phyloP scores from a whole-genome alignment of 2,329 filamentous ascomycete genomes.

The Dactylellina cionopaga region DNA sequence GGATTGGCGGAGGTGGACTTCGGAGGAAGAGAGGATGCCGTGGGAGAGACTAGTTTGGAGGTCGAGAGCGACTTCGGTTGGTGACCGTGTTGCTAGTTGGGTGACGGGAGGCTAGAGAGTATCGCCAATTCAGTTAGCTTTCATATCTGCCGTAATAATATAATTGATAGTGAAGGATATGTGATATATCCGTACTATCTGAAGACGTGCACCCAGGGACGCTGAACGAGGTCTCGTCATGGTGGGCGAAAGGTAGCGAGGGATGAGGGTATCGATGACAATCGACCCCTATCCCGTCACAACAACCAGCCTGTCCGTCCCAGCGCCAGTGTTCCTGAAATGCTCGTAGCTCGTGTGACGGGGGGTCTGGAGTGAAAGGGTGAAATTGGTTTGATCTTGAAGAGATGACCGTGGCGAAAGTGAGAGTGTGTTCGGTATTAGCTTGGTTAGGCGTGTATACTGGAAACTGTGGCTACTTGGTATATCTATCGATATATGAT shows the following conservation, averaged over 20 bases:
- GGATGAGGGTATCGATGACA: constrained; percentile 48
- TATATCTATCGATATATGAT: too few species aligned
- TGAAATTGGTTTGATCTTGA: not conserved
- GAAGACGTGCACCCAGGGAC: constrained; percentile 24
- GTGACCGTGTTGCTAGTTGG: constrained; percentile 35
- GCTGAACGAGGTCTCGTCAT: constrained; percentile 42
- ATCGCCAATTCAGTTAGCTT: not conserved
- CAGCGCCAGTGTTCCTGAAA: not conserved
- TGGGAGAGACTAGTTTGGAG: constrained; percentile 74
- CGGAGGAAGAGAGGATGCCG: constrained; percentile 77
- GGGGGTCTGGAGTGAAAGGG: not conserved
- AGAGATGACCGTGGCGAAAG: not conserved
- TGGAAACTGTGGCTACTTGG: not conserved
- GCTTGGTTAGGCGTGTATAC: not conserved
- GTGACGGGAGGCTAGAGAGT: constrained; percentile 32
- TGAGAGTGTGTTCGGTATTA: not conserved
- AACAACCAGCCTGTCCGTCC: constrained; percentile 21
- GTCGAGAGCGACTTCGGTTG: constrained; percentile 45
- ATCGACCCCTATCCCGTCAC: constrained; percentile 51
- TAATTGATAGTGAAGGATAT: not conserved
- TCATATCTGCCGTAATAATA: not conserved
- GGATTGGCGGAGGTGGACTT: constrained; percentile 81
- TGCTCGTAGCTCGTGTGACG: not conserved
- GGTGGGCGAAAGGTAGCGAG: constrained; percentile 7
- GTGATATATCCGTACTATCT: constrained; percentile 10